Evolutionary conservation across 441 rosid genomes (phyloP).

Genomic region (Metrosideros polymorpha): DNA sequence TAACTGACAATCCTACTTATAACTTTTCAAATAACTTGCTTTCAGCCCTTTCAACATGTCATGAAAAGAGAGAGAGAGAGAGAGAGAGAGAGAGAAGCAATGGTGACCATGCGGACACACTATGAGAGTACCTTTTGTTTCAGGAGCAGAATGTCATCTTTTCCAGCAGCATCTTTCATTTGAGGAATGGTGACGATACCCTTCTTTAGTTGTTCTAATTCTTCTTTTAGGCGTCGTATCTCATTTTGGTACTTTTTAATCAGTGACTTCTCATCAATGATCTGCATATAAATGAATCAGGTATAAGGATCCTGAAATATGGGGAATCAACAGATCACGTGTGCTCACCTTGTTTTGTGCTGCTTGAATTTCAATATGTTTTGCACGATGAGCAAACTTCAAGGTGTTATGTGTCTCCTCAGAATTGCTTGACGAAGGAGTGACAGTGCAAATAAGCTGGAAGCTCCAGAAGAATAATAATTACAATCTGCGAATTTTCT

Average conservation of each 20-base stretch:
- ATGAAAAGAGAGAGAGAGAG: not conserved
- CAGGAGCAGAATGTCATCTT: slow-evolving; percentile 68
- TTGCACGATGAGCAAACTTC: slow-evolving; percentile 78
- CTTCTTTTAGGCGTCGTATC: slow-evolving; percentile 63
- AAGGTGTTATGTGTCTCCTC: slow-evolving; percentile 80
- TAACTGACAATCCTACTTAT: not conserved
- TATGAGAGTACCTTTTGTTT: slow-evolving; percentile 64
- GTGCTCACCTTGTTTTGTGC: slow-evolving; percentile 53
- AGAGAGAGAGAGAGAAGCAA: not conserved
- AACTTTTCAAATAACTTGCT: not conserved
- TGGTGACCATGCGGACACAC: not conserved
- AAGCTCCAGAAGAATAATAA: not conserved
- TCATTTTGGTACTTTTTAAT: slow-evolving; percentile 71
- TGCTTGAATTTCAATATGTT: slow-evolving; percentile 75
- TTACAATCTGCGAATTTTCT: not conserved
- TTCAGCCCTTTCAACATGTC: not conserved
- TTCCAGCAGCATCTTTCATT: slow-evolving; percentile 37
- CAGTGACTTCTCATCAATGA: slow-evolving; percentile 71
- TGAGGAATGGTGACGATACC: slow-evolving; percentile 72
- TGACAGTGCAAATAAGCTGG: slow-evolving; percentile 79
- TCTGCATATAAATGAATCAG: slow-evolving; percentile 25
- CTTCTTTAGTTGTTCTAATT: slow-evolving; percentile 51
- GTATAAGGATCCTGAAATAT: not conserved
- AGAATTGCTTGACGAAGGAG: slow-evolving; percentile 71
- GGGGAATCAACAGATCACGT: not conserved